Base-by-base conservation (phyloP, 2,329 filamentous ascomycete species). In the Venturia pyrina region DNA sequence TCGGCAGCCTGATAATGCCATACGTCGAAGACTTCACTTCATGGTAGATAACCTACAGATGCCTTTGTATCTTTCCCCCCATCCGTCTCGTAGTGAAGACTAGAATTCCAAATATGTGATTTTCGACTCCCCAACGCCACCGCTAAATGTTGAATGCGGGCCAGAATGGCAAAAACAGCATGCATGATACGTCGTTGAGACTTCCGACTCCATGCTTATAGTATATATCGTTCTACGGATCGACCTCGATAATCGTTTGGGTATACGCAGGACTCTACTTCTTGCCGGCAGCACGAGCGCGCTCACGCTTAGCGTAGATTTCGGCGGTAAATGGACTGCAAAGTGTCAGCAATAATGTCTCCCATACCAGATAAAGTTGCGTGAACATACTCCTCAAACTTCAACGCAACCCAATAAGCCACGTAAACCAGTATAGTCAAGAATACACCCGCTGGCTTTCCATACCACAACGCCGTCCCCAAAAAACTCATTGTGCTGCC, bases 401-500 rank as follows among this genome's bases (percentile, higher is more conserved):
- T 81, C 73, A 96, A 82, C 13, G 93, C 93, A 68, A 96, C 78
- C 73, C 87, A 81, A 78, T 98, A 98, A 66, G 91, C 85, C 34
- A 88, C 72, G 70, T 89, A 84, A 17, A 97, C 93, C 79, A 90
- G 83, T 19, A 76, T 81, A 0, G 91, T 92, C 71, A 97, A 76
- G 63, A 93, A 72, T 46, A 98, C 70, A 0, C 95, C 95, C 0
- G 93, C 95, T 0, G 92, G 92, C 79, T 92, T 95, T 65, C 90
- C 92, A 73, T 87, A 91, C 75, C 91, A 86, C 66, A 99, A 78
- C 5, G 93, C 91, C 1, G 89, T 90, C 32, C 91, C 95, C 66
- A 98, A 79, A 79, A 99, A 99, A 79, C 89, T 93, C 83, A 96
- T 83, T 32, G 93, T 95, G 68, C 88, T 91, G 67, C 95, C 95